Evolutionary conservation across 73 alveolate species (phyloP), one percentile per base, ranked within the genome.

Genomic region (Paramecium primaurelia): DNA sequence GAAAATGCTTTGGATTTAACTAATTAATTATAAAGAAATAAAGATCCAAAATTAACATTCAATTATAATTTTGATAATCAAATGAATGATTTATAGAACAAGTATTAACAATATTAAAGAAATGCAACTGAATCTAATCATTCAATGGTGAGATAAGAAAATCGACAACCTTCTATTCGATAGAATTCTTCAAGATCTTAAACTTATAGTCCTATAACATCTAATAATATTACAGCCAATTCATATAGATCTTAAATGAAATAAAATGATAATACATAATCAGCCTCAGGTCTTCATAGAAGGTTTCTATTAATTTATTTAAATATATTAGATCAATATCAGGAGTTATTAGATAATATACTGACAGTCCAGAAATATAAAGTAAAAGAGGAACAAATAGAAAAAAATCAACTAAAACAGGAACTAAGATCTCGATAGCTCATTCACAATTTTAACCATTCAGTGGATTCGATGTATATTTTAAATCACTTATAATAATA

Each of bases 401-500:
- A 10, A 80, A 80, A 47, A 80, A 80, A 30, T 80, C 91, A n/a
- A 80, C 91, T 8, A 40, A 47, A 16, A 80, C 91, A 45, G 75
- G 75, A 14, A 80, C 91, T 14, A 80, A 49, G 38, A 36, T 80
- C 12, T 80, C 91, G 4, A 26, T 49, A 40, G 40, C 34, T 12
- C 91, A 59, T 32, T 45, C 77, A 10, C n/a, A 28, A 6, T 80
- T 80, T 25, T 16, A 80, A 47, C 91, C 91, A 32, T 80, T 80
- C 38, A 80, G 91, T 80, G 91, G 77, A 49, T 25, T 80, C 18
- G 91, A 80, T 45, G 91, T 80, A 80, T 38, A 45, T 11, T 45
- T 3, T 0, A 9, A 18, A 44, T 10, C 0, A 3, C 22, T 42
- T 25, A 6, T 1, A 12, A 75, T 37, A 37, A 9, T 71, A 9